Conservation (phyloP, 2,329 filamentous ascomycete genomes). For the Epichloe brachyelytri region DNA sequence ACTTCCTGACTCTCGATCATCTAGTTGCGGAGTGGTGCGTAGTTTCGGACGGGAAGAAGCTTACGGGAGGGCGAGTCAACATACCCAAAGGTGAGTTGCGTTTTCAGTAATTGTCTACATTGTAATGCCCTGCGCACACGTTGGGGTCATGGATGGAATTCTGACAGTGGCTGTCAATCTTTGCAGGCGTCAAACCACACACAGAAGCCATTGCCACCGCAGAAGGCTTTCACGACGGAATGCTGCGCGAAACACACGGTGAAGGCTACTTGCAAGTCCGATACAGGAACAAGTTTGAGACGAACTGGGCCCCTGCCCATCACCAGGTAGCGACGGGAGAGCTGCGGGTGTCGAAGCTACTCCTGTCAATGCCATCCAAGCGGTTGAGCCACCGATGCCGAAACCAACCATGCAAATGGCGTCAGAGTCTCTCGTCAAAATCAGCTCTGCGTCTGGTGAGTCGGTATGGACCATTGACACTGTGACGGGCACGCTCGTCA, state of each 20-base stretch:
- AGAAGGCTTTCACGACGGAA: conserved; percentile 16
- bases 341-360: conserved; percentile 25
- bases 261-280: conserved; percentile 36
- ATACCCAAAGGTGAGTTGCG: conserved; percentile 27
- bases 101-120: background rate
- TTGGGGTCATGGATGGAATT: background rate
- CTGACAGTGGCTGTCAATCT: background rate
- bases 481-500: conserved; percentile 27
- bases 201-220: conserved; percentile 22
- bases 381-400: conserved; percentile 8
- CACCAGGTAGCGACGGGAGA: conserved; percentile 40
- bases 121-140: too few species aligned
- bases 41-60: conserved; percentile 23
- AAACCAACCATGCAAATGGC: conserved; percentile 12
- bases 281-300: conserved; percentile 29
- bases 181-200: conserved; percentile 30
- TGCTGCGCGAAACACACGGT: conserved; percentile 11
- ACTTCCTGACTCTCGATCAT: conserved; percentile 39
- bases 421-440: conserved; percentile 14
- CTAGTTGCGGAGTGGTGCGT: conserved; percentile 31
- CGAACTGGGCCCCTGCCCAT: conserved; percentile 38
- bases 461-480: conserved; percentile 32
- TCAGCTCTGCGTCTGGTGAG: conserved; percentile 21
- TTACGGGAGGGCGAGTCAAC: conserved; percentile 21
- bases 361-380: conserved; percentile 13